phyloP scores from a whole-genome alignment of 768 basidiomycete species.

The Russula olivacea region DNA sequence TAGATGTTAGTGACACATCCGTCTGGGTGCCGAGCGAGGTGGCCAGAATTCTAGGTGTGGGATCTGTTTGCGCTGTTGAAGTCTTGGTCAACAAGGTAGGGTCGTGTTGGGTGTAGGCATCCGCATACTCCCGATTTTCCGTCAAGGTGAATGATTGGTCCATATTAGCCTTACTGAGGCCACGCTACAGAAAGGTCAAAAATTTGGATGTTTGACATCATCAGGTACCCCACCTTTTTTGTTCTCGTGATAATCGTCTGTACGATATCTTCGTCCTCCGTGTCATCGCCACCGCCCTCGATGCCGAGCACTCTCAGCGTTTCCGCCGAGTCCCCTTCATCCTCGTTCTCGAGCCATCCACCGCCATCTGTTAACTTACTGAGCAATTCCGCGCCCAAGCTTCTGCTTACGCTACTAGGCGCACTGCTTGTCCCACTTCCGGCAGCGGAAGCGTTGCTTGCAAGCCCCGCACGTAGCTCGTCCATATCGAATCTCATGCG shows the following conservation, averaged over 20 bases:
- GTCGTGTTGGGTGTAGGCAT: constrained; percentile 69
- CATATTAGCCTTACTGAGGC: constrained; percentile 53
- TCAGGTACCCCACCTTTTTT: constrained; percentile 48
- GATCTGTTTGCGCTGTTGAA: constrained; percentile 55
- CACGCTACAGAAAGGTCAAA: constrained; percentile 26
- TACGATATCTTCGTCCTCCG: constrained; percentile 68
- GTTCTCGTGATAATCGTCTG: constrained; percentile 87
- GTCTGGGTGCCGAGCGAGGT: constrained; percentile 50
- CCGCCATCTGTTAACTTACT: constrained; percentile 50
- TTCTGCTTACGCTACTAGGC: constrained; percentile 60
- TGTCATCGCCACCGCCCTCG: constrained; percentile 44
- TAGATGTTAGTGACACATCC: constrained; percentile 25
- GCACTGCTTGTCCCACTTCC: constrained; percentile 46
- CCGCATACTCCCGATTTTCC: constrained; percentile 70
- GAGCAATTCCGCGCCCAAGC: constrained; percentile 65
- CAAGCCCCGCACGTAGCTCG: constrained; percentile 61
- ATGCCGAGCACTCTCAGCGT: constrained; percentile 34
- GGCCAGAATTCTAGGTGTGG: constrained; percentile 44
- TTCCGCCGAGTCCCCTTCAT: constrained; percentile 34
- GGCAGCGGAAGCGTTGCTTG: constrained; percentile 32
- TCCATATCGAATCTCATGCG: constrained; percentile 92
- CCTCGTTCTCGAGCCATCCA: constrained; percentile 37
- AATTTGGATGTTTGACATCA: neutral
- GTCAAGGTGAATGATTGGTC: constrained; percentile 42
- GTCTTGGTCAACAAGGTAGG: constrained; percentile 44